phyloP scores from a whole-genome alignment of 2,329 filamentous ascomycete genomes.

The Pyrenochaeta sp. region DNA sequence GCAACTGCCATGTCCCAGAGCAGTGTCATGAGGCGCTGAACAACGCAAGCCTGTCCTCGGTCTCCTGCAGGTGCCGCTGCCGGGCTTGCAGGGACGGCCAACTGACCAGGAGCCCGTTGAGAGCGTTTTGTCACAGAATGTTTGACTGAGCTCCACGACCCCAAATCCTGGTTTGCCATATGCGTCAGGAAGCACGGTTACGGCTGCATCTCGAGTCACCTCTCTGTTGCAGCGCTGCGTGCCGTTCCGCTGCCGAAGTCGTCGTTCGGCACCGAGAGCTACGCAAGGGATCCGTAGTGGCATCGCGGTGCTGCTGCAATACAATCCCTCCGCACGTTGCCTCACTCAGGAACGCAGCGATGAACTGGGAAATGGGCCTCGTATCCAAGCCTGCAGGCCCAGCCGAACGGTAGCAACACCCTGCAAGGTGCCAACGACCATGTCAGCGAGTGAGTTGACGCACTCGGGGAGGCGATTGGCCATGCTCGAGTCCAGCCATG shows the following conservation, averaged over 20 bases:
- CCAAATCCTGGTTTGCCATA: conserved; percentile 8
- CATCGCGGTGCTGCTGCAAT: not conserved
- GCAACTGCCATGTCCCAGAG: conserved; percentile 16
- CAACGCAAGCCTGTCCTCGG: conserved; percentile 12
- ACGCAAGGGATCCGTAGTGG: conserved; percentile 7
- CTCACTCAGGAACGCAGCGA: not conserved
- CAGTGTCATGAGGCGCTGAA: conserved; percentile 14
- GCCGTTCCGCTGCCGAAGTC: conserved; percentile 32
- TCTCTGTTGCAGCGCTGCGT: conserved; percentile 27
- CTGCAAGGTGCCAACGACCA: not conserved
- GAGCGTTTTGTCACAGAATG: not conserved
- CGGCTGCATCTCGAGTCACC: conserved; percentile 21
- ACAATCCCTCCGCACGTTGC: not conserved
- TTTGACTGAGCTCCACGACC: conserved; percentile 3
- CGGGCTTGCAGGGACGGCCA: conserved; percentile 12
- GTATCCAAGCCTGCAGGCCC: not conserved
- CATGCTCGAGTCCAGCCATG: not conserved
- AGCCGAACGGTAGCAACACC: conserved; percentile 2
- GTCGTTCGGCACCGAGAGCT: conserved; percentile 11
- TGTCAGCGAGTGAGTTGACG: not conserved
- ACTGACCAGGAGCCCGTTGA: conserved; percentile 7
- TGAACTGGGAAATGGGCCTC: not conserved
- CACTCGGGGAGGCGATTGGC: conserved; percentile 7
- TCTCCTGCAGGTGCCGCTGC: conserved; percentile 24
- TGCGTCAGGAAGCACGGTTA: conserved; percentile 21